Conservation (phyloP, 1,139 yeast genomes). For the Taphrina pruni region DNA sequence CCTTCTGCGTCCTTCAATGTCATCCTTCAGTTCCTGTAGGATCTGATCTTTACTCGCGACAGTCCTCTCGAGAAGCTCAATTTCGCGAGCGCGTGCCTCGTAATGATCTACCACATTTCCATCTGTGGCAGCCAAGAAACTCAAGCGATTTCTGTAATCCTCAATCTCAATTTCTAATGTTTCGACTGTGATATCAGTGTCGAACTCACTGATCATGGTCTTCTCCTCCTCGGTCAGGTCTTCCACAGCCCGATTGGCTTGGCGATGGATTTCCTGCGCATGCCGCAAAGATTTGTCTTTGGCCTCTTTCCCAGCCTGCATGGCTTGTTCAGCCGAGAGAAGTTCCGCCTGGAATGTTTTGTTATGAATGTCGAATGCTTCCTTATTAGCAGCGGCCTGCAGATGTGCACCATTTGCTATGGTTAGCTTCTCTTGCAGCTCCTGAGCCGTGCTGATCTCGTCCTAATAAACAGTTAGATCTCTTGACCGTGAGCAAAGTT, state of each 20-base stretch:
- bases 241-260: conserved; percentile 12
- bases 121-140: conserved; percentile 48
- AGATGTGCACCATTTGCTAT: conserved; percentile 5
- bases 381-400: conserved; percentile 30
- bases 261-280: conserved; percentile 22
- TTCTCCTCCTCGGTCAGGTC: conserved; percentile 22
- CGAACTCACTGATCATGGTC: conserved; percentile 18
- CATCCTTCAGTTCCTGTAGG: conserved; percentile 51
- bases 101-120: conserved; percentile 47
- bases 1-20: conserved; percentile 55
- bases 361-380: conserved; percentile 31
- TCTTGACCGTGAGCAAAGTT: background rate
- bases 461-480: background rate
- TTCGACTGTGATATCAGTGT: conserved; percentile 45
- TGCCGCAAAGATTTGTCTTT: background rate
- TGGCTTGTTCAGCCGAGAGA: conserved; percentile 34
- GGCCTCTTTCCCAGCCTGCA: conserved; percentile 10
- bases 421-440: conserved; percentile 14
- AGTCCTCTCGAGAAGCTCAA: conserved; percentile 50
- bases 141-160: conserved; percentile 50
- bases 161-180: conserved; percentile 50
- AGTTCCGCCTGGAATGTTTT: conserved; percentile 13
- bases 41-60: conserved; percentile 50
- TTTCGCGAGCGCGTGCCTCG: conserved; percentile 48
- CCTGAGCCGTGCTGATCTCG: conserved; percentile 15